Conservation (phyloP, 2,329 filamentous ascomycete genomes). For the Fusarium compactum region DNA sequence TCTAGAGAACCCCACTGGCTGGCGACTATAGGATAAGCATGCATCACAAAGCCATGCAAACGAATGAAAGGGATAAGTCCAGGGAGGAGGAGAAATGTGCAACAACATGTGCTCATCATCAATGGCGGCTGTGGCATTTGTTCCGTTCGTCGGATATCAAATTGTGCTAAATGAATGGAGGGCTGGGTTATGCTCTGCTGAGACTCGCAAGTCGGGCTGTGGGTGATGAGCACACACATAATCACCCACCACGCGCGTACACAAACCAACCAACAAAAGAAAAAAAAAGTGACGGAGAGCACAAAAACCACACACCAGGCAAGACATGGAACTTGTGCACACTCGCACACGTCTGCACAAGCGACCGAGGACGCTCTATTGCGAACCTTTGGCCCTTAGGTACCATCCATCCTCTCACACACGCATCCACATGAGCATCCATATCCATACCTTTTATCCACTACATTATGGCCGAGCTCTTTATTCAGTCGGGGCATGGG, state of each 20-base stretch:
- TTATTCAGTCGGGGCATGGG: slow-evolving; percentile 48
- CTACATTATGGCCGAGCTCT: slow-evolving; percentile 47
- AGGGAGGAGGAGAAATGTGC: slow-evolving; percentile 40
- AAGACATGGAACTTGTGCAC: slow-evolving; percentile 39
- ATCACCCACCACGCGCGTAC: slow-evolving; percentile 37
- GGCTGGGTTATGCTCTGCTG: slow-evolving; percentile 18
- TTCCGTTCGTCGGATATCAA: slow-evolving; percentile 31
- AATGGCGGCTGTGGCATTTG: slow-evolving; percentile 37
- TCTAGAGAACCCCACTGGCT: slow-evolving; percentile 35
- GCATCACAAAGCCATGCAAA: slow-evolving; percentile 29
- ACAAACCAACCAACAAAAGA: slow-evolving; percentile 23
- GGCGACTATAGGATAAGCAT: slow-evolving; percentile 21
- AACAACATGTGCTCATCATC: slow-evolving; percentile 32
- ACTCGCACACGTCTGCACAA: slow-evolving; percentile 39
- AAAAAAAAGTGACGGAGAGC: slow-evolving; percentile 18
- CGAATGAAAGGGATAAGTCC: slow-evolving; percentile 38
- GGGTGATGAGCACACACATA: slow-evolving; percentile 27
- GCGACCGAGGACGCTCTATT: slow-evolving; percentile 31
- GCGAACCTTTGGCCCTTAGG: slow-evolving; percentile 27
- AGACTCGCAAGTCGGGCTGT: slow-evolving; percentile 14
- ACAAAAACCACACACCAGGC: slow-evolving; percentile 26
- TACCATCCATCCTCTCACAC: slow-evolving; percentile 27
- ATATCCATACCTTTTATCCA: slow-evolving; percentile 43
- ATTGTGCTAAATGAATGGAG: slow-evolving; percentile 11
- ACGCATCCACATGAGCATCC: slow-evolving; percentile 31